Percentiles rank a stretch among this genome's conserved stretches.
phyloP scores from a whole-genome alignment of 2,329 filamentous ascomycete genomes.

The Fusarium keratoplasticum region DNA sequence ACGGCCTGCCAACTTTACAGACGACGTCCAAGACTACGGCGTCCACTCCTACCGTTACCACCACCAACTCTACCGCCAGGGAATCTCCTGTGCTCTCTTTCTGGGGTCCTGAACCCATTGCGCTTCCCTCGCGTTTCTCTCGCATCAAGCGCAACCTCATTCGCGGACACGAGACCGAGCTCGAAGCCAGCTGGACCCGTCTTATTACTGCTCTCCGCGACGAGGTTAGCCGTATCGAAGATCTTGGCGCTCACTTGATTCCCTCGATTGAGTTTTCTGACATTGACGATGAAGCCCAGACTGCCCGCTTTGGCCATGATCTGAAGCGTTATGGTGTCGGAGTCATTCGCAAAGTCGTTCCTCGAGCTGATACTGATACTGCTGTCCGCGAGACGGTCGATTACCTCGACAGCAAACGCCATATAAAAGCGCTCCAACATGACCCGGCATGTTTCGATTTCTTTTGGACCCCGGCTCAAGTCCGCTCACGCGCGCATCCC shows the following conservation, averaged over 20 bases:
- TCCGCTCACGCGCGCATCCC: slow-evolving; percentile 74
- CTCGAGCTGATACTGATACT: slow-evolving; percentile 64
- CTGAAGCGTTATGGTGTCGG: slow-evolving; percentile 73
- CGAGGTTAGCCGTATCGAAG: slow-evolving; percentile 65
- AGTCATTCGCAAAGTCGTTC: slow-evolving; percentile 73
- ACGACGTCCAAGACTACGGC: slow-evolving; percentile 17
- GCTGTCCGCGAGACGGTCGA: slow-evolving; percentile 70
- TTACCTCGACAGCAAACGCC: slow-evolving; percentile 57
- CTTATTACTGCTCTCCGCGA: slow-evolving; percentile 63
- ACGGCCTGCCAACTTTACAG: slow-evolving; percentile 14
- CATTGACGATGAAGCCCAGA: slow-evolving; percentile 59
- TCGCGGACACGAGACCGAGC: slow-evolving; percentile 64
- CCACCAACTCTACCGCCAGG: slow-evolving; percentile 48
- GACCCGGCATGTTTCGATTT: slow-evolving; percentile 79
- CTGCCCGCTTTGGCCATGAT: slow-evolving; percentile 66
- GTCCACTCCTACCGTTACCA: slow-evolving; percentile 17
- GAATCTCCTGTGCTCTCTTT: slow-evolving; percentile 66
- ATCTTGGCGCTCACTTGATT: slow-evolving; percentile 63
- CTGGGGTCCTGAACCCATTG: slow-evolving; percentile 67
- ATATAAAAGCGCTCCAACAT: slow-evolving; percentile 46
- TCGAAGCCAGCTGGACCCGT: slow-evolving; percentile 67
- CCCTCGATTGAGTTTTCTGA: slow-evolving; percentile 67
- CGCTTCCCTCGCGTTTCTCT: slow-evolving; percentile 69
- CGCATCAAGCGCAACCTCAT: slow-evolving; percentile 67
- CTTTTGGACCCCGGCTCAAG: slow-evolving; percentile 79